Percentiles rank a stretch among this genome's conserved stretches.
These are phyloP conservation scores for Arachnopeziza araneosa DNA, from an alignment of 2,329 filamentous ascomycete species.

Conservation along the genomic window DNA sequence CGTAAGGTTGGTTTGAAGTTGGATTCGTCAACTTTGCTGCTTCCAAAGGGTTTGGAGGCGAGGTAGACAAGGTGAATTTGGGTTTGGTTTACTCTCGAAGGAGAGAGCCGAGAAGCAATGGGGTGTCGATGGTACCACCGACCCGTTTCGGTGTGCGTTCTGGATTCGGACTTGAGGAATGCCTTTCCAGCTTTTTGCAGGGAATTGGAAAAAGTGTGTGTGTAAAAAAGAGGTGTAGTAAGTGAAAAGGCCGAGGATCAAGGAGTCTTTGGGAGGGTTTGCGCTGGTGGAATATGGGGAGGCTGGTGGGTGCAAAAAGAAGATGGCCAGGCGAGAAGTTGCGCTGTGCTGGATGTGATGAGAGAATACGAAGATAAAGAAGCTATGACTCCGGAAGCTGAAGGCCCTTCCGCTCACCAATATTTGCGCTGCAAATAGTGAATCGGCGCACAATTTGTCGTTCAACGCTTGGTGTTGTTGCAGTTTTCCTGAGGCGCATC, in stretches of 20 bases:
- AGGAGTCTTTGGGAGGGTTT: background rate
- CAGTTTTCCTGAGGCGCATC: background rate
- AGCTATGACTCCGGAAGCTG: background rate
- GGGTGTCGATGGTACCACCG: background rate
- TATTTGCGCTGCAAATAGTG: background rate
- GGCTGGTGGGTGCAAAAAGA: background rate
- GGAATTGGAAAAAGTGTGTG: background rate
- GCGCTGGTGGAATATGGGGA: background rate
- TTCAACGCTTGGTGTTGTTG: background rate
- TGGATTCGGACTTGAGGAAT: background rate
- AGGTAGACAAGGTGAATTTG: background rate
- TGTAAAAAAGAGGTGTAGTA: background rate
- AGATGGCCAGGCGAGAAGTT: background rate
- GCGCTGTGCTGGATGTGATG: background rate
- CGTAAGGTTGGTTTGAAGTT: constrained; percentile 32
- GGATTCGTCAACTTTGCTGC: background rate
- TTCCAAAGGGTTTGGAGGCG: background rate
- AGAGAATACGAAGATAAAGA: background rate
- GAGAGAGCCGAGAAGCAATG: background rate
- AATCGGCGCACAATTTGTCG: background rate
- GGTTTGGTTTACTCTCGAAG: background rate
- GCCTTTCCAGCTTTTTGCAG: background rate
- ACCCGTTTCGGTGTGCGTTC: background rate
- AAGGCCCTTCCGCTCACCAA: background rate
- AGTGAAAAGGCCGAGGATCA: background rate